phyloP scores from a whole-genome alignment of 805 yeast genomes.

The Yamadazyma phyllophila region DNA sequence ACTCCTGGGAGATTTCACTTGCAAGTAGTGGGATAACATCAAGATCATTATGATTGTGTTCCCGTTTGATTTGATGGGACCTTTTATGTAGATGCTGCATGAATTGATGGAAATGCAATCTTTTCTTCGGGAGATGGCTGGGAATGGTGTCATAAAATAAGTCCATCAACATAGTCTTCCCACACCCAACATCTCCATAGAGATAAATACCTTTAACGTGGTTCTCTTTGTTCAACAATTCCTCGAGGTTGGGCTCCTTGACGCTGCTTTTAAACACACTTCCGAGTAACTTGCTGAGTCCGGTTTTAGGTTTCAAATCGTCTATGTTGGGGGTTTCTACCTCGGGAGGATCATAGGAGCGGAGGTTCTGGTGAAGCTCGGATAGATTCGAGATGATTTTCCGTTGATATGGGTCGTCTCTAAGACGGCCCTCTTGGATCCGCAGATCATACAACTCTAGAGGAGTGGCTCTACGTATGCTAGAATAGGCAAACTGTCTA shows the following conservation, averaged over 20 bases:
- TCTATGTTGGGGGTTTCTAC: conserved; percentile 52
- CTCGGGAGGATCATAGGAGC: conserved; percentile 59
- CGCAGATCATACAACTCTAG: conserved; percentile 49
- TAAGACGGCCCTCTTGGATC: conserved; percentile 49
- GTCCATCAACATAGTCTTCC: conserved; percentile 98
- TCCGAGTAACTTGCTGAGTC: conserved; percentile 37
- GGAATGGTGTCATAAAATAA: conserved; percentile 87
- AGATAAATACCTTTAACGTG: conserved; percentile 79
- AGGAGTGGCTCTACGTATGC: conserved; percentile 4
- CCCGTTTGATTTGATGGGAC: conserved; percentile 66
- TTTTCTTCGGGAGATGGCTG: conserved; percentile 63
- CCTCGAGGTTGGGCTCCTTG: conserved; percentile 10
- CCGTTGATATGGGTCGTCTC: conserved; percentile 80
- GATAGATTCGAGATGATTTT: conserved; percentile 64
- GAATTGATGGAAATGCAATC: conserved; percentile 94
- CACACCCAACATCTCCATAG: conserved; percentile 98
- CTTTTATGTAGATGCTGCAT: conserved; percentile 93
- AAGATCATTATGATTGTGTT: conserved; percentile 55
- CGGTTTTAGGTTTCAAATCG: conserved; percentile 49
- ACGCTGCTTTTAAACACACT: conserved; percentile 1
- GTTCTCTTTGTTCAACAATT: conserved; percentile 23
- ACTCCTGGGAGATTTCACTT: conserved; percentile 69
- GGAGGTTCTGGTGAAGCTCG: conserved; percentile 53
- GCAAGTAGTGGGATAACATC: conserved; percentile 86
- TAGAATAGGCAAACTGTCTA: neutral